phyloP scores from a whole-genome alignment of 129 eudicot genomes.

The Artemisia tridentata region DNA sequence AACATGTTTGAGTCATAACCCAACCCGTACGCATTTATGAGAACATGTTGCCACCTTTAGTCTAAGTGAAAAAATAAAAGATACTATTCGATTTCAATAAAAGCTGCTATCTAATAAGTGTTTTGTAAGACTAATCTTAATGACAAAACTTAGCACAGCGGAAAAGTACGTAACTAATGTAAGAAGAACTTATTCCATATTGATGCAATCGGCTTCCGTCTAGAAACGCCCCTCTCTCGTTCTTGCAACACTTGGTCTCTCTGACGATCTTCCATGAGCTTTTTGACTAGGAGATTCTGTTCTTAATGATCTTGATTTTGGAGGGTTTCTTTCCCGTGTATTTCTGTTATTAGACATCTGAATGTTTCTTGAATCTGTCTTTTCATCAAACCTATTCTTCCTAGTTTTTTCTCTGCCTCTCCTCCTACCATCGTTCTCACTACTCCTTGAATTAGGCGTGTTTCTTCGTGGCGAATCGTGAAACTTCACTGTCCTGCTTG shows the following conservation, averaged over 20 bases:
- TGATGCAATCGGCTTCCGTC: background rate
- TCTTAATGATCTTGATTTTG: slow-evolving; percentile 2
- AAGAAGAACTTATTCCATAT: slow-evolving; percentile 15
- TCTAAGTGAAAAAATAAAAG: no score
- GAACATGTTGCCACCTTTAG: no score
- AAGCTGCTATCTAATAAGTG: background rate
- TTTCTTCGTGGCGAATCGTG: slow-evolving; percentile 21
- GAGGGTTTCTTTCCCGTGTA: slow-evolving; percentile 13
- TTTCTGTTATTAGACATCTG: slow-evolving; percentile 10
- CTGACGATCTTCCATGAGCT: slow-evolving; percentile 18
- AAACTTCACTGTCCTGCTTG: slow-evolving; percentile 16
- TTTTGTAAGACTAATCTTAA: background rate
- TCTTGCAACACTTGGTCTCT: slow-evolving; percentile 29
- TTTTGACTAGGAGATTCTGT: slow-evolving; percentile 30
- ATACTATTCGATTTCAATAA: background rate
- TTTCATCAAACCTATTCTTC: slow-evolving; percentile 12
- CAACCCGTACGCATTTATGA: no score
- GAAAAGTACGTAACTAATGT: background rate
- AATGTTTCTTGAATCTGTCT: slow-evolving; percentile 16
- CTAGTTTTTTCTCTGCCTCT: slow-evolving; percentile 25
- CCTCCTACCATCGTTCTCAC: slow-evolving; percentile 29
- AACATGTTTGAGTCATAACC: no score
- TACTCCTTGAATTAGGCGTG: slow-evolving; percentile 29
- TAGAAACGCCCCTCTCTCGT: slow-evolving; percentile 19
- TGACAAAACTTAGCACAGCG: background rate